Conservation (phyloP, 495 filamentous ascomycete species). For the Hypoxylon perforatum region DNA sequence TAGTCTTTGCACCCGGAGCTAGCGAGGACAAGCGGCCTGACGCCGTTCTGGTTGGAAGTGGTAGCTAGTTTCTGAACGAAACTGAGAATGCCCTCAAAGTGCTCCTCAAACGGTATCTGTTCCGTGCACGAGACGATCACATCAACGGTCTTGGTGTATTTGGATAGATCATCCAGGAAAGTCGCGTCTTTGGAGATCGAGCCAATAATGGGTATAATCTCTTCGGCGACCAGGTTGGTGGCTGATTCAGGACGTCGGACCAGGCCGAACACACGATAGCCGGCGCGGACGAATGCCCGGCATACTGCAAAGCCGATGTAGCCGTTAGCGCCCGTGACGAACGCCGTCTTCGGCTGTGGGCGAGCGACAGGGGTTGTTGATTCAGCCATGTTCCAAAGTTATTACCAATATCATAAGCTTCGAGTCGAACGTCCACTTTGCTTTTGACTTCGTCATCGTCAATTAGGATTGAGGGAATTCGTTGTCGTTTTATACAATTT, state of each 20-base stretch:
- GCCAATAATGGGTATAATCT: conserved; percentile 53
- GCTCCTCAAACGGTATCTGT: conserved; percentile 44
- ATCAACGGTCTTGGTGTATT: conserved; percentile 41
- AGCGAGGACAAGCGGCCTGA: conserved; percentile 51
- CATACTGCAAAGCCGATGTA: conserved; percentile 57
- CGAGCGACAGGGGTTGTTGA: conserved; percentile 3
- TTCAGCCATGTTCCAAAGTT: conserved; percentile 14
- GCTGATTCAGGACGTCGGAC: conserved; percentile 45
- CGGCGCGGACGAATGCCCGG: conserved; percentile 53
- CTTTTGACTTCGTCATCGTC: not conserved
- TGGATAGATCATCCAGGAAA: conserved; percentile 25
- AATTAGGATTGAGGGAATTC: not conserved
- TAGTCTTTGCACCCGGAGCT: conserved; percentile 60
- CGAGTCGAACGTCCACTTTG: not conserved
- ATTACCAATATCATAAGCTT: not conserved
- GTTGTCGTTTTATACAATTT: not conserved
- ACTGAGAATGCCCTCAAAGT: conserved; percentile 44
- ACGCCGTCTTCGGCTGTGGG: conserved; percentile 40
- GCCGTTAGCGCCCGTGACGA: conserved; percentile 57
- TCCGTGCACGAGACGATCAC: conserved; percentile 55
- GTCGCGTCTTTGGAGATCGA: conserved; percentile 35
- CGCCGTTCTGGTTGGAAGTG: conserved; percentile 21
- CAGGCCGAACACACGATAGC: conserved; percentile 52
- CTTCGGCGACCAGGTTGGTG: conserved; percentile 39
- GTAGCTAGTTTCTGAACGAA: conserved; percentile 39